Evolutionary conservation across 2,329 filamentous ascomycete genomes (phyloP).

Genomic region (Aspergillus pseudoviridinutans): DNA sequence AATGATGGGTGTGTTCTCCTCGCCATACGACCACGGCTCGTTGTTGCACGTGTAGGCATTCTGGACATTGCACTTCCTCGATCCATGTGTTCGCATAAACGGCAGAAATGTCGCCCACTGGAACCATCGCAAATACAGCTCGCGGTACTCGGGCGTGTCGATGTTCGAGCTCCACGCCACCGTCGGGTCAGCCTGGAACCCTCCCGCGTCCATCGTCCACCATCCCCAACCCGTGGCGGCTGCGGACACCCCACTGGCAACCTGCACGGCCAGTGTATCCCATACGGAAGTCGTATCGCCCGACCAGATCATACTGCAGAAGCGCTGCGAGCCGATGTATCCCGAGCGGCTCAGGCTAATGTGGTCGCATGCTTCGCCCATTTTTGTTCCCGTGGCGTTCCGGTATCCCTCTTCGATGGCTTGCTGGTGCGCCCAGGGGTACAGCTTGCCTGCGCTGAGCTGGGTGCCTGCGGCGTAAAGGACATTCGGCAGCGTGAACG

Average conservation of each 20-base stretch:
- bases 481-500: constrained; percentile 21
- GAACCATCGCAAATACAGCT: constrained; percentile 62
- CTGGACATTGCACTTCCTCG: constrained; percentile 49
- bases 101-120: constrained; percentile 58
- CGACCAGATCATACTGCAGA: constrained; percentile 57
- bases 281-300: constrained; percentile 61
- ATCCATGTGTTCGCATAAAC: constrained; percentile 61
- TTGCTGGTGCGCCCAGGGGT: constrained; percentile 53
- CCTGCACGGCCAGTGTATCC: constrained; percentile 53
- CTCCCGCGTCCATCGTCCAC: constrained; percentile 66
- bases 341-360: constrained; percentile 54
- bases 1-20: constrained; percentile 54
- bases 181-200: constrained; percentile 52
- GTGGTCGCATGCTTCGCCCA: constrained; percentile 32
- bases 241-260: constrained; percentile 59
- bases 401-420: constrained; percentile 56
- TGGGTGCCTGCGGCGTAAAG: constrained; percentile 60
- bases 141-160: constrained; percentile 50
- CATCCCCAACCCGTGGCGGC: constrained; percentile 58
- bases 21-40: constrained; percentile 62
- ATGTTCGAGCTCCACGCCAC: constrained; percentile 50
- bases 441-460: constrained; percentile 56
- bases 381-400: constrained; percentile 47
- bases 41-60: constrained; percentile 36
- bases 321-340: constrained; percentile 56